Percentiles rank a stretch among this genome's conserved stretches.
Conservation (phyloP, 192 early-diverging fungal genomes). For the Rhizoclosmatium sp. region DNA sequence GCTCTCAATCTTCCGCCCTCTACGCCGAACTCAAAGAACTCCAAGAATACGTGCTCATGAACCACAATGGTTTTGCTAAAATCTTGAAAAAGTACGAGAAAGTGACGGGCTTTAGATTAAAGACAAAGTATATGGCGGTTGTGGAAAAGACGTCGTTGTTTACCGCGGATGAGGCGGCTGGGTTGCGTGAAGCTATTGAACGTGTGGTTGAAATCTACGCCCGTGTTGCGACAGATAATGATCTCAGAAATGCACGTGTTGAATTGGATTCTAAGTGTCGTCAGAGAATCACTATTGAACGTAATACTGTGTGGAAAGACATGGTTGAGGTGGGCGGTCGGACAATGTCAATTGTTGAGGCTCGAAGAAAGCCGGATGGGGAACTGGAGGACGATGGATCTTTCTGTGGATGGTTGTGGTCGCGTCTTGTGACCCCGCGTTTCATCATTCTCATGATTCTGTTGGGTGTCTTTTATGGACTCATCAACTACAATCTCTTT, state of each 20-base stretch:
- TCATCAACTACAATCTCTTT: constrained; percentile 72
- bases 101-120: constrained; percentile 80
- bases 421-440: not conserved
- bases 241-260: constrained; percentile 68
- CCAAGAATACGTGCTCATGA: constrained; percentile 86
- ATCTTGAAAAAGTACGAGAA: constrained; percentile 99
- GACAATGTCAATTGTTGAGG: constrained; percentile 35
- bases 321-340: constrained; percentile 69
- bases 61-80: constrained; percentile 92
- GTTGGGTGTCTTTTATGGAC: constrained; percentile 64
- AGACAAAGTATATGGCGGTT: constrained; percentile 71
- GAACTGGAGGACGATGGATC: constrained; percentile 53
- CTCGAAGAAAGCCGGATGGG: constrained; percentile 67
- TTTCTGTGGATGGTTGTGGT: constrained; percentile 11
- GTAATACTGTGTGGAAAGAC: constrained; percentile 97
- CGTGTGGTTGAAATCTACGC: constrained; percentile 71
- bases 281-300: constrained; percentile 93
- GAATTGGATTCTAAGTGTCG: constrained; percentile 84
- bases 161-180: constrained; percentile 65
- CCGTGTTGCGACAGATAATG: constrained; percentile 63
- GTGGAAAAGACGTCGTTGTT: constrained; percentile 78
- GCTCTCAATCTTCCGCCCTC: constrained; percentile 69
- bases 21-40: constrained; percentile 88
- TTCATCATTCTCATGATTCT: constrained; percentile 46
- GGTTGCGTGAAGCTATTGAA: constrained; percentile 70